Percentiles rank a stretch among this genome's conserved stretches.
These are phyloP conservation scores for Pisolithus marmoratus DNA, from an alignment of 768 basidiomycete genomes.

Conservation along the genomic window DNA sequence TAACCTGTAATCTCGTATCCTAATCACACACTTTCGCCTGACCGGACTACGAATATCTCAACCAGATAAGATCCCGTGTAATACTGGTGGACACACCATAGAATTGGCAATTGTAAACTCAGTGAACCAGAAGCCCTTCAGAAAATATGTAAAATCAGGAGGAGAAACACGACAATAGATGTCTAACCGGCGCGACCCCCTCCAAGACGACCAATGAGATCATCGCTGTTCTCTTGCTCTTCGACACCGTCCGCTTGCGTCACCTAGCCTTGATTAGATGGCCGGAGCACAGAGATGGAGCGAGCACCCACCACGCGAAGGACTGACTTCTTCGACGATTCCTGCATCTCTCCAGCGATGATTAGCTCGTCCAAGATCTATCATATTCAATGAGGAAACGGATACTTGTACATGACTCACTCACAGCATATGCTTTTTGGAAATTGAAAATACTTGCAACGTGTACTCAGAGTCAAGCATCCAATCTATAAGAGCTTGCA, in stretches of 20 bases:
- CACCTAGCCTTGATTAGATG: constrained; percentile 44
- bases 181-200: constrained; percentile 60
- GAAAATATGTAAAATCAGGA: constrained; percentile 8
- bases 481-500: not conserved
- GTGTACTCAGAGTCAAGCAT: not conserved
- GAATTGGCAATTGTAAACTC: not conserved
- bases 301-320: constrained; percentile 46
- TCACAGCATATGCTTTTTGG: constrained; percentile 87
- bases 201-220: constrained; percentile 71
- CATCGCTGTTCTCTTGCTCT: constrained; percentile 81
- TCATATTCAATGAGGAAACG: constrained; percentile 6
- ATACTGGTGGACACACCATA: not conserved
- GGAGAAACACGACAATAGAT: not conserved
- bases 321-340: constrained; percentile 75
- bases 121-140: constrained; percentile 27
- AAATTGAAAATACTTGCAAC: constrained; percentile 87
- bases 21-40: not conserved
- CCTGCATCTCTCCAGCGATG: constrained; percentile 90
- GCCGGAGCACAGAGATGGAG: not conserved
- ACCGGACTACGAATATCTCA: too few species aligned
- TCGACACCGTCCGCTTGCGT: constrained; percentile 81
- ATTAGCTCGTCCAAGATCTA: constrained; percentile 91
- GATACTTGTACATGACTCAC: constrained; percentile 10
- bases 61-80: too few species aligned
- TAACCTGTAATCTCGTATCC: not conserved